These are phyloP conservation scores for Blastobotrys malaysiensis DNA, from an alignment of 1,139 yeast genomes.

Conservation along the genomic window DNA sequence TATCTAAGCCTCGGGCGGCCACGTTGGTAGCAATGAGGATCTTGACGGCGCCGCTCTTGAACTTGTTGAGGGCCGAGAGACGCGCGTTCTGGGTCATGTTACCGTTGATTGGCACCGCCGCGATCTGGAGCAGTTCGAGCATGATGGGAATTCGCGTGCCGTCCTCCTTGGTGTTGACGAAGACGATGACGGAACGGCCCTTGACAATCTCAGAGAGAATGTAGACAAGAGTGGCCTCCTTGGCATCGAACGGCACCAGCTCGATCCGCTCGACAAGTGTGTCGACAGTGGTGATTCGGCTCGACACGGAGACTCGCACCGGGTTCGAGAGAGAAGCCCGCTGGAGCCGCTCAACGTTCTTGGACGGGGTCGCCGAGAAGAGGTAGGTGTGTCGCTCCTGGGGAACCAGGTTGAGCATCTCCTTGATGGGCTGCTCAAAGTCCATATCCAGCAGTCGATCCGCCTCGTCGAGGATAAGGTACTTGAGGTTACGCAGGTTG, in stretches of 20 bases:
- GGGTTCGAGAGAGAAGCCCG: constrained; percentile 89
- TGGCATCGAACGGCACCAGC: constrained; percentile 89
- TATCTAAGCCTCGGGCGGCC: constrained; percentile 96
- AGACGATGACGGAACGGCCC: constrained; percentile 84
- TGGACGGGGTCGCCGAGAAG: constrained; percentile 95
- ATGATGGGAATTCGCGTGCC: constrained; percentile 84
- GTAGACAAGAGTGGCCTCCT: constrained; percentile 81
- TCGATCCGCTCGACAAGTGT: constrained; percentile 83
- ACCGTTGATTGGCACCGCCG: constrained; percentile 92
- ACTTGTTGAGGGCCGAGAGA: constrained; percentile 86
- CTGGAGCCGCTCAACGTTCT: constrained; percentile 89
- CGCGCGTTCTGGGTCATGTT: constrained; percentile 89
- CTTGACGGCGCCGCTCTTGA: constrained; percentile 76
- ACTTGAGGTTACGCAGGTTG: constrained; percentile 70
- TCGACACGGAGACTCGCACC: constrained; percentile 83
- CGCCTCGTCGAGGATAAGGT: constrained; percentile 93
- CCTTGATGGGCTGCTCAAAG: constrained; percentile 90
- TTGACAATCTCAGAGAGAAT: constrained; percentile 66
- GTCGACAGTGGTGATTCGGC: constrained; percentile 88
- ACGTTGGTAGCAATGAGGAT: constrained; percentile 95
- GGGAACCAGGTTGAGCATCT: constrained; percentile 82
- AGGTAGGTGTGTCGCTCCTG: constrained; percentile 76
- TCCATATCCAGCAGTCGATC: constrained; percentile 94
- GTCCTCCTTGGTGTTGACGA: constrained; percentile 93
- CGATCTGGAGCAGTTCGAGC: constrained; percentile 75